Evolutionary conservation across 495 filamentous ascomycete genomes (phyloP), one percentile per base, ranked within the genome.

Genomic region (Tuber magnatum): DNA sequence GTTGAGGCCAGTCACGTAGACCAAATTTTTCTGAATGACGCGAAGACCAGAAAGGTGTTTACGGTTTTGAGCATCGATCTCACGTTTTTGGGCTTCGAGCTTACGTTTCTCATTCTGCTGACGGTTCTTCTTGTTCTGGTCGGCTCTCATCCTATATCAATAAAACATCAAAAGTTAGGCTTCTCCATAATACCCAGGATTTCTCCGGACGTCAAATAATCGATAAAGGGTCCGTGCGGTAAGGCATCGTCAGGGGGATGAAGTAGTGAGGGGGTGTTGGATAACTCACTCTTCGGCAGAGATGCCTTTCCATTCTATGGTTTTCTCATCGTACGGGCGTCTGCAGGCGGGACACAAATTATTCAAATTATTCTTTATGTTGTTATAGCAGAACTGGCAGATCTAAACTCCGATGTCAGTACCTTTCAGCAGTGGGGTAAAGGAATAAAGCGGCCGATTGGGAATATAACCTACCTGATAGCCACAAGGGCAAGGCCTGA

Each of bases 381-480:
- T 98, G 86, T 99, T 97, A 86, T 92, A 98, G 85, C 96, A 99
- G 85, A 99, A 99, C 86, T 97, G 96, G 84, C 96, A 99, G 81
- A 99, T 93, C 94, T 99, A 82, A 42, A 69, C 40, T 18, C 70
- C 65, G 72, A 43, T 5, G 68, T 74, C 44, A 71, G 40, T 68
- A 46, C 69, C 24, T 39, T 14, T 40, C 72, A 76, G 75, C 68
- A 70, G 69, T 6, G 42, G 68, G 56, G 43, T 70, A n/a, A n/a
- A 40, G n/a, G 38, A 69, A 22, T 16, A n/a, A 41, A 28, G n/a
- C 14, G 20, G 76, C 39, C 32, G 39, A 71, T 38, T 41, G 24
- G 32, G 69, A 20, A 44, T 46, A 44, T 71, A 44, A n/a, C 20
- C 69, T 89, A 98, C 95, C 88, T 97, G 94, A 82, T 98, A 99